Evolutionary conservation across 441 rosid genomes (phyloP).

Genomic region (Erysimum pusillum): DNA sequence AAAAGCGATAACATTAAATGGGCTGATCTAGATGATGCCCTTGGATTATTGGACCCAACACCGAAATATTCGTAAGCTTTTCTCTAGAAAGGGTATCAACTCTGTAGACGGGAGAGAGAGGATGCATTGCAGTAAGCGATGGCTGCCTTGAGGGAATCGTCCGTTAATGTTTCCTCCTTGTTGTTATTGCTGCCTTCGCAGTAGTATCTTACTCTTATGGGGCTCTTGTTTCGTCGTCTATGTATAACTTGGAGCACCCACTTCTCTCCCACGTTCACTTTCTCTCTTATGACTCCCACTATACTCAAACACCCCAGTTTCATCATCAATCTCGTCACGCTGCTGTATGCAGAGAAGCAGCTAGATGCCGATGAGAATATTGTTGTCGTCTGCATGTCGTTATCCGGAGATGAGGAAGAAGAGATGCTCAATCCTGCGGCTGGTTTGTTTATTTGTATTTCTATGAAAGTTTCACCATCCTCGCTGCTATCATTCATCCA

Average conservation of each 20-base stretch:
- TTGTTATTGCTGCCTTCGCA: slow-evolving; percentile 5
- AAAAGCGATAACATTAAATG: not conserved
- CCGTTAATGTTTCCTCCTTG: slow-evolving; percentile 31
- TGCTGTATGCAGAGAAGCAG: slow-evolving; percentile 39
- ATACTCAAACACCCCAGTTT: slow-evolving; percentile 40
- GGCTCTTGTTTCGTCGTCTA: slow-evolving; percentile 37
- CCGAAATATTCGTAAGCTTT: not conserved
- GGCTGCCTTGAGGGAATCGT: slow-evolving; percentile 41
- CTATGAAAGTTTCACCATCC: slow-evolving; percentile 40
- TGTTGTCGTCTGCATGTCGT: slow-evolving; percentile 20
- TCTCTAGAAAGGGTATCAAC: not conserved
- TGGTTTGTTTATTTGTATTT: slow-evolving; percentile 35
- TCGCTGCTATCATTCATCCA: slow-evolving; percentile 21
- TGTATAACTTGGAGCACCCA: slow-evolving; percentile 41
- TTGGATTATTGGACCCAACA: not conserved
- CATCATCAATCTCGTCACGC: slow-evolving; percentile 38
- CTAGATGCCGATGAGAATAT: slow-evolving; percentile 33
- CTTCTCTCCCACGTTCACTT: slow-evolving; percentile 42
- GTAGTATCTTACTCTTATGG: slow-evolving; percentile 2
- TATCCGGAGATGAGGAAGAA: slow-evolving; percentile 25
- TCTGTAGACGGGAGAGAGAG: slow-evolving; percentile 26
- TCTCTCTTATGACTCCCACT: slow-evolving; percentile 43
- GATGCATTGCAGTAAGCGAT: slow-evolving; percentile 46
- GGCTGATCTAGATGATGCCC: not conserved
- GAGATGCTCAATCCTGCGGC: not conserved